These are phyloP conservation scores for Aspergillus cejpii DNA, from an alignment of 2,329 filamentous ascomycete species.

Conservation along the genomic window DNA sequence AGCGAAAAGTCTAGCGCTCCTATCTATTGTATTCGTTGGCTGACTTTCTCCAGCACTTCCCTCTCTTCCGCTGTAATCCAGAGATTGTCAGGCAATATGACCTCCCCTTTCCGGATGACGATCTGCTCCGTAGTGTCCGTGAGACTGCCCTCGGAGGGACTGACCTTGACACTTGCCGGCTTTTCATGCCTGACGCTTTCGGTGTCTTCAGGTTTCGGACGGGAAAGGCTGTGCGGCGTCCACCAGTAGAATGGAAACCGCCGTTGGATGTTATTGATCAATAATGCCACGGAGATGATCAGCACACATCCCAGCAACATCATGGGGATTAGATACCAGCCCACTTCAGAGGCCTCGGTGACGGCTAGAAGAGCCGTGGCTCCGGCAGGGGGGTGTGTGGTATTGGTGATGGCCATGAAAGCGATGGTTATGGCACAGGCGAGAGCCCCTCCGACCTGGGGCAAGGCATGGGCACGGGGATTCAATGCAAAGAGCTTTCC, in stretches of 20 bases:
- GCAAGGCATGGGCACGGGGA: constrained; percentile 45
- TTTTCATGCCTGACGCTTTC: constrained; percentile 18
- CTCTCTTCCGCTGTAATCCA: constrained; percentile 30
- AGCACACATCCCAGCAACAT: constrained; percentile 55
- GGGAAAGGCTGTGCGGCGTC: constrained; percentile 30
- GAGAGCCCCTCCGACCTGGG: constrained; percentile 60
- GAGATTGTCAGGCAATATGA: constrained; percentile 32
- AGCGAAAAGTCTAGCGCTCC: neutral
- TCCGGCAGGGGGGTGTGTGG: constrained; percentile 66
- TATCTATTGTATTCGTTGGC: constrained; percentile 28
- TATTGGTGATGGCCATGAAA: constrained; percentile 64
- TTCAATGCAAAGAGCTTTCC: constrained; percentile 58
- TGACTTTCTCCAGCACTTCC: constrained; percentile 28
- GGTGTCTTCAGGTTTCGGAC: constrained; percentile 8
- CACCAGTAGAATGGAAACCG: constrained; percentile 66
- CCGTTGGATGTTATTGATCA: constrained; percentile 64
- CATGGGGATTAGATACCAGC: constrained; percentile 63
- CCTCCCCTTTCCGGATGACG: constrained; percentile 25
- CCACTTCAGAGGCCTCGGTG: constrained; percentile 48
- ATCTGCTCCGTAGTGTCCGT: constrained; percentile 23
- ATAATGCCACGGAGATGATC: constrained; percentile 56
- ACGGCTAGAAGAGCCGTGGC: constrained; percentile 66
- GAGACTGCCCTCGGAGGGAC: constrained; percentile 20
- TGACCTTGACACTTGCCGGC: constrained; percentile 11
- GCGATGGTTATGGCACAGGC: constrained; percentile 58